These are phyloP conservation scores for Funneliformis caledonium DNA, from an alignment of 371 early-diverging fungal species.

Conservation along the genomic window DNA sequence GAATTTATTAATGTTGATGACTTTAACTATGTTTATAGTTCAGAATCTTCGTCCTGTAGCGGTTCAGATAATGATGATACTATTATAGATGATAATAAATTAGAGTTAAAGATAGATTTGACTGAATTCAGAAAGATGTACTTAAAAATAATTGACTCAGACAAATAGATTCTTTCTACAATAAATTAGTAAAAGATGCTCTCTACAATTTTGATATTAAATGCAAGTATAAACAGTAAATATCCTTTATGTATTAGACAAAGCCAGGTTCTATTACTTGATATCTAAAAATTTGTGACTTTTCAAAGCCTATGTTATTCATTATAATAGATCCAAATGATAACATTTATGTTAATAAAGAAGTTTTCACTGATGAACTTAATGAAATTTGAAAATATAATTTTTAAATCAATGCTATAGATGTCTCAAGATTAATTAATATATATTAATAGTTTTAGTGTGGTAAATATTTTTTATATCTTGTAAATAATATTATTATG, in stretches of 20 bases:
- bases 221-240: conserved; percentile 23
- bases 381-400: conserved; percentile 27
- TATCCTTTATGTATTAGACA: background rate
- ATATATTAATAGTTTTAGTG: conserved; percentile 18
- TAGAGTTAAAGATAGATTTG: background rate
- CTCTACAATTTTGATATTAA: conserved; percentile 14
- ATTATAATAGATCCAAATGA: conserved; percentile 28
- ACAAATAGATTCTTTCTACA: background rate
- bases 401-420: background rate
- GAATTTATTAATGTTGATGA: conserved; percentile 4
- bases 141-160: background rate
- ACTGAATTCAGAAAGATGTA: conserved; percentile 2
- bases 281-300: conserved; percentile 6
- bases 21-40: background rate
- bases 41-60: conserved; percentile 1
- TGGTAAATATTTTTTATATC: conserved; percentile 17
- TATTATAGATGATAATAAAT: background rate
- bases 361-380: conserved; percentile 30
- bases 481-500: conserved; percentile 1
- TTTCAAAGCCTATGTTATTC: conserved; percentile 32
- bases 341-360: conserved; percentile 8
- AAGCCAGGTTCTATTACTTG: background rate
- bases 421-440: conserved; percentile 23
- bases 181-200: background rate
- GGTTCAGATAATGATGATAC: background rate